A percentile compares a stretch with the other conserved stretches of the same genome.
phyloP scores from a whole-genome alignment of 1,139 yeast genomes.

The Candida glucosophila region DNA sequence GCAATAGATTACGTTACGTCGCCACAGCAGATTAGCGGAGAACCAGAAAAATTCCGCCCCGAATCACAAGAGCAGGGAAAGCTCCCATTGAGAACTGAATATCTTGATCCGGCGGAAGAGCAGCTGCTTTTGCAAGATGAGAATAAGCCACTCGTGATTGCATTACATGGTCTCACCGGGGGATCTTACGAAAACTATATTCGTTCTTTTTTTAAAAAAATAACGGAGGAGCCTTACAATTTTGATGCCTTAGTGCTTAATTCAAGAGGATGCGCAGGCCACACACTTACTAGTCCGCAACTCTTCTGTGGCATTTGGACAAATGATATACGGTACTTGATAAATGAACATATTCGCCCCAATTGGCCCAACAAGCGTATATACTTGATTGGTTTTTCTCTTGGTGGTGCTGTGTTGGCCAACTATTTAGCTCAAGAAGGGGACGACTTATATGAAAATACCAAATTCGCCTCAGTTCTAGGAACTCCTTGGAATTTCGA shows the following conservation, averaged over 20 bases:
- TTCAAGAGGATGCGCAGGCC: constrained; percentile 55
- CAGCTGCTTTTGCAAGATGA: constrained; percentile 22
- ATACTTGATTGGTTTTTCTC: constrained; percentile 45
- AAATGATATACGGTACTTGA: constrained; percentile 47
- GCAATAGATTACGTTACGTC: constrained; percentile 35
- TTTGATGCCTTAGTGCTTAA: constrained; percentile 51
- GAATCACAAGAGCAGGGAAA: constrained; percentile 20
- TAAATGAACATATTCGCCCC: constrained; percentile 35
- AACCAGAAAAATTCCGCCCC: constrained; percentile 23
- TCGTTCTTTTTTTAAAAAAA: constrained; percentile 30
- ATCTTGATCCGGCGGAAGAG: constrained; percentile 26
- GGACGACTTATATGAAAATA: constrained; percentile 21
- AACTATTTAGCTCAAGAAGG: constrained; percentile 51
- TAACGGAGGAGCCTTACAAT: constrained; percentile 23
- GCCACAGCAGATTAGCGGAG: constrained; percentile 10
- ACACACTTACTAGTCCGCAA: constrained; percentile 49
- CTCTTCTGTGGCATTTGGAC: constrained; percentile 57
- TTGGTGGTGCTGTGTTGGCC: constrained; percentile 49
- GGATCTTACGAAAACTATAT: constrained; percentile 55
- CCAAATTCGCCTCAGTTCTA: constrained; percentile 41
- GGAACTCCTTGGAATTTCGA: constrained; percentile 54
- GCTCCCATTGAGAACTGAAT: constrained; percentile 38
- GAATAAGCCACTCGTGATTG: constrained; percentile 42
- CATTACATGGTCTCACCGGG: constrained; percentile 55
- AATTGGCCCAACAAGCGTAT: constrained; percentile 45